phyloP scores from a whole-genome alignment of 2,329 filamentous ascomycete species.

The Diaporthe sp. region DNA sequence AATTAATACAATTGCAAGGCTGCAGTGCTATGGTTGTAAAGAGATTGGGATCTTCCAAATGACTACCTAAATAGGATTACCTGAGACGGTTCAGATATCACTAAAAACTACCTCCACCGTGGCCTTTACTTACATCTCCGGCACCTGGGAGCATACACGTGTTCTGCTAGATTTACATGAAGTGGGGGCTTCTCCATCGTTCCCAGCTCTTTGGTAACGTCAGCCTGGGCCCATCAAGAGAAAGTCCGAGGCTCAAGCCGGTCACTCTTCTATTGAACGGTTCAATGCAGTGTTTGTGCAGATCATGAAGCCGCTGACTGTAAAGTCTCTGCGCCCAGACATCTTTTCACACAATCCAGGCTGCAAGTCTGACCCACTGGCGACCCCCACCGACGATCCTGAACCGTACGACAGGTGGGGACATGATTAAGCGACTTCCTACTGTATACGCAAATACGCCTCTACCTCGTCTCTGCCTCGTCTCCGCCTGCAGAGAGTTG shows the following conservation, averaged over 20 bases:
- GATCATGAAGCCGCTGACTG: too few species aligned
- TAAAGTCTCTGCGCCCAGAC: background rate
- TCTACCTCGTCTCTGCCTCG: background rate
- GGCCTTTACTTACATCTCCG: too few species aligned
- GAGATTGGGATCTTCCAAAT: background rate
- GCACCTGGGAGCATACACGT: too few species aligned
- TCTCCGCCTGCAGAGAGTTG: background rate
- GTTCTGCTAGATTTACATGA: too few species aligned
- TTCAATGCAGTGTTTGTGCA: too few species aligned
- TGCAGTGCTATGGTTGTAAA: background rate
- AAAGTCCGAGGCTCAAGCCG: too few species aligned
- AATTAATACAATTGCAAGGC: background rate
- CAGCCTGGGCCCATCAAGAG: too few species aligned
- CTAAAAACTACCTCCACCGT: background rate
- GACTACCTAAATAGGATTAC: background rate
- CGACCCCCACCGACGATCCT: background rate
- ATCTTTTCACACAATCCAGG: background rate
- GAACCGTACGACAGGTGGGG: background rate
- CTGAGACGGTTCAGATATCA: background rate
- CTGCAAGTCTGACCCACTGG: background rate
- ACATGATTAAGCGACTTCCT: background rate
- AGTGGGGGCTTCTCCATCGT: too few species aligned
- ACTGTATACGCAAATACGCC: background rate
- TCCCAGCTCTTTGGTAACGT: too few species aligned
- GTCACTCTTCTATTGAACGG: too few species aligned